Conservation (phyloP, 441 rosid species). For the Melastoma candidum region DNA sequence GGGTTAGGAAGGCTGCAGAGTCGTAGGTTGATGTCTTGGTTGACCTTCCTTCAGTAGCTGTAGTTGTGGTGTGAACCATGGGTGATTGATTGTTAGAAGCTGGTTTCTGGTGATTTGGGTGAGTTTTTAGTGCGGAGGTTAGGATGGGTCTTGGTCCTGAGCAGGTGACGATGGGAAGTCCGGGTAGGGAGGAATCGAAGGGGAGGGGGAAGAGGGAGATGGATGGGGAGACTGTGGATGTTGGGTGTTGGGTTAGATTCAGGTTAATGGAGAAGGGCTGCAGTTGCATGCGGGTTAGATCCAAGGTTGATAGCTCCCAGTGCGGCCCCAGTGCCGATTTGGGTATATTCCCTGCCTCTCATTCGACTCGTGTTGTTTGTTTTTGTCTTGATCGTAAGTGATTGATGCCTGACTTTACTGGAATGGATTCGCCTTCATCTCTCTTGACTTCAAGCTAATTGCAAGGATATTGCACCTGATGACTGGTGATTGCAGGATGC, state of each 20-base stretch:
- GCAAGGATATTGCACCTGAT: too few species aligned
- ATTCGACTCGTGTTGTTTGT: not conserved
- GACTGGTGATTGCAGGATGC: too few species aligned
- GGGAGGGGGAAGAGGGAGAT: slow-evolving; percentile 18
- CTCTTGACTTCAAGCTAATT: too few species aligned
- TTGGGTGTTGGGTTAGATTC: slow-evolving; percentile 69
- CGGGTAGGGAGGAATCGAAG: slow-evolving; percentile 33
- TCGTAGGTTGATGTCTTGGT: too few species aligned
- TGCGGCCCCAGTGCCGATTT: slow-evolving; percentile 51
- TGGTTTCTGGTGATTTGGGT: not conserved
- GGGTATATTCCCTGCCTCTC: slow-evolving; percentile 28
- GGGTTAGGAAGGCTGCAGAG: too few species aligned
- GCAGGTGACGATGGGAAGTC: slow-evolving; percentile 25
- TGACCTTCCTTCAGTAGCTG: too few species aligned
- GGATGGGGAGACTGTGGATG: slow-evolving; percentile 24
- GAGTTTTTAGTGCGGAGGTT: not conserved
- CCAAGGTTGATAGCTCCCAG: slow-evolving; percentile 80
- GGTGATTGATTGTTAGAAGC: not conserved
- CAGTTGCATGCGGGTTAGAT: slow-evolving; percentile 78
- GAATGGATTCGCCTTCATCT: too few species aligned
- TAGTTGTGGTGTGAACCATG: slow-evolving; percentile 19
- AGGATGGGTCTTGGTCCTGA: slow-evolving; percentile 32
- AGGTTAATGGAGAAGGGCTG: slow-evolving; percentile 34
- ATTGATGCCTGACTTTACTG: not conserved
- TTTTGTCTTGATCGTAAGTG: not conserved